phyloP scores from a whole-genome alignment of 2,329 filamentous ascomycete genomes.

The Aspergillus neotritici region DNA sequence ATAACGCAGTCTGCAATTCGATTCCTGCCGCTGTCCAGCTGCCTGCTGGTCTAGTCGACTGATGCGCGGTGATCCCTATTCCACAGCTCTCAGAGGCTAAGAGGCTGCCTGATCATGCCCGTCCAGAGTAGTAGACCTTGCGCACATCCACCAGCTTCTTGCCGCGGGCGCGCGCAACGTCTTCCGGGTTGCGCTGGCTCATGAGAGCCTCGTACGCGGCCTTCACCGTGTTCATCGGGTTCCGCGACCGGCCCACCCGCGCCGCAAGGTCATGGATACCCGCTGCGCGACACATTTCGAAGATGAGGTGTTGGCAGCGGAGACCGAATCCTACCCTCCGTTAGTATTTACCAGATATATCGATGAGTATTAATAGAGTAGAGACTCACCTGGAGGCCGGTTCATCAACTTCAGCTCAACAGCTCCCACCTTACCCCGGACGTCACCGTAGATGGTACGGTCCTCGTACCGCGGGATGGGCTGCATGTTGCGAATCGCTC shows the following conservation, averaged over 20 bases:
- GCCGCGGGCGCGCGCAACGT: slow-evolving; percentile 80
- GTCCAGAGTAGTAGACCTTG: slow-evolving; percentile 93
- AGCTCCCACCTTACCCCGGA: slow-evolving; percentile 80
- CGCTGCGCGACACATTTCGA: slow-evolving; percentile 82
- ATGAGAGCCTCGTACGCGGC: slow-evolving; percentile 77
- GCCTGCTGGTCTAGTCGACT: slow-evolving; percentile 8
- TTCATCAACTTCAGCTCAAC: slow-evolving; percentile 75
- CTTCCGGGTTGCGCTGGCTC: slow-evolving; percentile 79
- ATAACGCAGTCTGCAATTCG: slow-evolving; percentile 12
- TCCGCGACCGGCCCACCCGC: slow-evolving; percentile 75
- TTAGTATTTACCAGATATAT: slow-evolving; percentile 5
- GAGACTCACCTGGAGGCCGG: slow-evolving; percentile 73
- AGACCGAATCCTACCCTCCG: slow-evolving; percentile 73
- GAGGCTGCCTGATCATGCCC: slow-evolving; percentile 50
- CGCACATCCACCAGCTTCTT: slow-evolving; percentile 94
- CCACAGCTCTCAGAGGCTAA: not conserved
- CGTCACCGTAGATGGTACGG: slow-evolving; percentile 81
- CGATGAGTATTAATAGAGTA: not conserved
- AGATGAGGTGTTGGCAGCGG: slow-evolving; percentile 84
- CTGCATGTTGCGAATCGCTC: slow-evolving; percentile 85
- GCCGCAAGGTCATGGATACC: slow-evolving; percentile 85
- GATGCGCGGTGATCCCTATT: slow-evolving; percentile 7
- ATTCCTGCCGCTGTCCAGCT: slow-evolving; percentile 7
- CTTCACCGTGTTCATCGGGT: slow-evolving; percentile 98
- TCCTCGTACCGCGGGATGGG: slow-evolving; percentile 89